These are phyloP conservation scores for Sclerospora graminicola DNA, from an alignment of 352 stramenopile genomes.

Conservation along the genomic window DNA sequence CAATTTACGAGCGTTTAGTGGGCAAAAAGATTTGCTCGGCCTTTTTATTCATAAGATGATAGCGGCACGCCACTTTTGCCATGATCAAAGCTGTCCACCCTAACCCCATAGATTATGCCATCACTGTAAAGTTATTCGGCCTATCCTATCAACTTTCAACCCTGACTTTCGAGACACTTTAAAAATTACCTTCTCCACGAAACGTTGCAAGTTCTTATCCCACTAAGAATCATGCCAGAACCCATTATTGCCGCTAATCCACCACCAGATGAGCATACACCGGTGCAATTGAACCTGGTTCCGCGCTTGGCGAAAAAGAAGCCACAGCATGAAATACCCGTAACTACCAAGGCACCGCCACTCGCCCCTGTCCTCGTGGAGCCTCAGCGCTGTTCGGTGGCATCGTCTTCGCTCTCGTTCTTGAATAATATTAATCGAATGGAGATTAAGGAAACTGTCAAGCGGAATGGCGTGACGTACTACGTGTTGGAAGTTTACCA, in stretches of 20 bases:
- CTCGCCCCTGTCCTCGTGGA: slow-evolving; percentile 30
- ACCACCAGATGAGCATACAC: slow-evolving; percentile 4
- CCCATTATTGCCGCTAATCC: neutral
- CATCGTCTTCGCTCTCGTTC: slow-evolving; percentile 28
- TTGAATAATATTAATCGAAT: slow-evolving; percentile 43
- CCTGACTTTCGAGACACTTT: too few relatives aligned
- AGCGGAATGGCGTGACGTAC: slow-evolving; percentile 32
- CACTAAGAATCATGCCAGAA: too few relatives aligned
- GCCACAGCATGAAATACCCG: slow-evolving; percentile 14
- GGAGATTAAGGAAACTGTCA: slow-evolving; percentile 34
- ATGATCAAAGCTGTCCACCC: too few relatives aligned
- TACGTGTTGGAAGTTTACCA: slow-evolving; percentile 51
- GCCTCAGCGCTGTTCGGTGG: slow-evolving; percentile 25
- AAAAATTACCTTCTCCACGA: too few relatives aligned
- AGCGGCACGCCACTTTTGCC: too few relatives aligned
- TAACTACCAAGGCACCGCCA: slow-evolving; percentile 19
- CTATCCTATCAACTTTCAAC: too few relatives aligned
- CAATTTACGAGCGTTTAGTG: too few relatives aligned
- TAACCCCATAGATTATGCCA: too few relatives aligned
- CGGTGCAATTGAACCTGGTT: slow-evolving; percentile 22
- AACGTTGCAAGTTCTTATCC: too few relatives aligned
- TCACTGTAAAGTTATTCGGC: too few relatives aligned
- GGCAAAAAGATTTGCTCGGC: too few relatives aligned
- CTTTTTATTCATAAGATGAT: too few relatives aligned
- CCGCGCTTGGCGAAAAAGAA: slow-evolving; percentile 16